Evolutionary conservation across 2,329 filamentous ascomycete species (phyloP).

Genomic region (Trichoderma guizhouense): DNA sequence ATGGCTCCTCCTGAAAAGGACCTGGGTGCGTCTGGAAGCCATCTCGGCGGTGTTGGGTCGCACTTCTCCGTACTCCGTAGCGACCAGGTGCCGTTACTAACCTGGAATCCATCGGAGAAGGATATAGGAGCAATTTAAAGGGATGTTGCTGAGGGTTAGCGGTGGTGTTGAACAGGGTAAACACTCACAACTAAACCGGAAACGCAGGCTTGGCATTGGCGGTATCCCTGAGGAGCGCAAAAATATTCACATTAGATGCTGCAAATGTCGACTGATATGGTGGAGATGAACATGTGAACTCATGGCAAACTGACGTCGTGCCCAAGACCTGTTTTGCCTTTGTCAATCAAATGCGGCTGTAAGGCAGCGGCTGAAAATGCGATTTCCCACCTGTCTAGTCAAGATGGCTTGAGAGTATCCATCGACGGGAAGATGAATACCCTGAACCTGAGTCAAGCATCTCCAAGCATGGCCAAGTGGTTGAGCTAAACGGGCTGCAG

Average conservation of each 20-base stretch:
- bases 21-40: background rate
- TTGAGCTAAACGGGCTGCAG: background rate
- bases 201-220: background rate
- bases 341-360: background rate
- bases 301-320: background rate
- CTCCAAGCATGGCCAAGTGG: background rate
- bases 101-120: background rate
- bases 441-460: background rate
- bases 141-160: background rate
- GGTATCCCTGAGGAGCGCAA: background rate
- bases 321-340: background rate
- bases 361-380: background rate
- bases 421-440: background rate
- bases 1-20: background rate
- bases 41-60: background rate
- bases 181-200: background rate
- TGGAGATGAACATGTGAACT: background rate
- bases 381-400: background rate
- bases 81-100: background rate
- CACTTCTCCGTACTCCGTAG: background rate
- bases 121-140: background rate
- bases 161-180: background rate
- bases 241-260: background rate
- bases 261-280: background rate
- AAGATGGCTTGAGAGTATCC: background rate